Conservation (phyloP, 192 early-diverging fungal species). For the Coemansia sp. region DNA sequence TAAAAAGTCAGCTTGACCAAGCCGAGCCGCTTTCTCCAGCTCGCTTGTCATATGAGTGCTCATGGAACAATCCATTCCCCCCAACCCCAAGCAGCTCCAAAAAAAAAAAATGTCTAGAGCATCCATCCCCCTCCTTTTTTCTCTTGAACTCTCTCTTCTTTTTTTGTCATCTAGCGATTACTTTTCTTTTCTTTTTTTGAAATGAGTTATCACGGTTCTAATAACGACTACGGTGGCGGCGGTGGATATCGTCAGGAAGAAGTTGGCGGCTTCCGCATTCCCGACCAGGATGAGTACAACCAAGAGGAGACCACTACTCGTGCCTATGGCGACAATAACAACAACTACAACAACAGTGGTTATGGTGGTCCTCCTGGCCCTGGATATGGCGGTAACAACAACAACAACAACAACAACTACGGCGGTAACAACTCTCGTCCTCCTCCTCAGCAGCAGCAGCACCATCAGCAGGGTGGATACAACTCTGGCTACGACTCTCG, state of each 20-base stretch:
- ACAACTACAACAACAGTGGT: not conserved
- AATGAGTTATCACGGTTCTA: conserved; percentile 27
- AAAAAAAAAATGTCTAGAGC: too few species aligned
- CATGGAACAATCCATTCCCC: not conserved
- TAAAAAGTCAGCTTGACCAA: too few species aligned
- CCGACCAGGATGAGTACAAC: conserved; percentile 3
- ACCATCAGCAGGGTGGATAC: not conserved
- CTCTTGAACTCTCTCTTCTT: not conserved
- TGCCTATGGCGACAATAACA: conserved; percentile 9
- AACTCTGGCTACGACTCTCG: conserved; percentile 7
- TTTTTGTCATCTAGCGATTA: conserved; percentile 1
- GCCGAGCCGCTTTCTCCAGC: too few species aligned
- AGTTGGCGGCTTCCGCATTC: conserved; percentile 13
- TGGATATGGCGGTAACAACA: conserved; percentile 13
- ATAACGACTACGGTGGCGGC: not conserved
- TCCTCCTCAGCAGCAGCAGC: conserved; percentile 9
- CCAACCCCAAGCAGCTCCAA: not conserved
- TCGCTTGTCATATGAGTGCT: too few species aligned
- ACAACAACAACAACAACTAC: not conserved
- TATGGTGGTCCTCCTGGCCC: too few species aligned
- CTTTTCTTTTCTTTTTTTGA: not conserved
- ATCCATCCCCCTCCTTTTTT: not conserved
- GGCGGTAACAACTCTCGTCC: conserved; percentile 4
- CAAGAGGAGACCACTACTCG: not conserved
- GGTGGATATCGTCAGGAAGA: not conserved